These are phyloP conservation scores for Leavenworthia alabamica DNA, from an alignment of 345 rosid species.

Conservation along the genomic window DNA sequence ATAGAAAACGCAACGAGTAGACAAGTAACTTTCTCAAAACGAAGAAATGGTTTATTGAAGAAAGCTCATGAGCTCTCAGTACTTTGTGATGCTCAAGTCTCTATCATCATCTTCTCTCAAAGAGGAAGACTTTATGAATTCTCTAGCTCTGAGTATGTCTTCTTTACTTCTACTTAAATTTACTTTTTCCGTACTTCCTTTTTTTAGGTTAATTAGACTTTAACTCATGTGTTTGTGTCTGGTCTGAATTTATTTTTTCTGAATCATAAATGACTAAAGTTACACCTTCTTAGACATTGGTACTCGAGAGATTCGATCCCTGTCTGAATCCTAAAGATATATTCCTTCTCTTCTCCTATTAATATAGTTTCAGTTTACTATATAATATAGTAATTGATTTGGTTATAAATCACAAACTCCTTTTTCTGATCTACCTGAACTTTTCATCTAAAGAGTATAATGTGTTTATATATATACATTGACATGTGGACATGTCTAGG, in stretches of 20 bases:
- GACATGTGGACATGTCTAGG: slow-evolving; percentile 9
- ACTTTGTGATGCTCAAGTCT: slow-evolving; percentile 33
- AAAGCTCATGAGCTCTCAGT: slow-evolving; percentile 36
- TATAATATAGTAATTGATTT: neutral
- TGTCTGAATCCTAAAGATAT: slow-evolving; percentile 11
- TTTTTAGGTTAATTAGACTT: neutral
- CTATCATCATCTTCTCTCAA: slow-evolving; percentile 29
- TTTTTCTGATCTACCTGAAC: neutral
- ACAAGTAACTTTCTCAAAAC: slow-evolving; percentile 33
- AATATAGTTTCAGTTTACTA: neutral
- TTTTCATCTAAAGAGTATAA: slow-evolving; percentile 5
- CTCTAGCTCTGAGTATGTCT: slow-evolving; percentile 25
- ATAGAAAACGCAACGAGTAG: slow-evolving; percentile 31
- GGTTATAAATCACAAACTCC: slow-evolving; percentile 1
- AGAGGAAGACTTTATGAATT: slow-evolving; percentile 31
- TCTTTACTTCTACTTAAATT: neutral
- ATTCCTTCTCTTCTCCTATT: neutral
- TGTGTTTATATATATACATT: neutral
- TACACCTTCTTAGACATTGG: no score
- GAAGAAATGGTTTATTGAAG: slow-evolving; percentile 33
- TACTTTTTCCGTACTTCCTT: neutral
- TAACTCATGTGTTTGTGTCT: slow-evolving; percentile 1
- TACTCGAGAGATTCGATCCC: slow-evolving; percentile 22
- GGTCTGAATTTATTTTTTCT: no score
- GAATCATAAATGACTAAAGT: slow-evolving; percentile 11